phyloP scores from a whole-genome alignment of 176 grass and related monocot species.

The Sorghum bicolor region Sorghum_bicolor_NCBIv3 NC_012870.2:69790001-69790500 shows the following conservation, averaged over 20 bases:
- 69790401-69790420: conserved; percentile 73
- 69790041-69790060: neutral
- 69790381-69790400: conserved; percentile 52
- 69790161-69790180: conserved; percentile 61
- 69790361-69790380: conserved; percentile 74
- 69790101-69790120: neutral
- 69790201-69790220: conserved; percentile 72
- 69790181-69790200: conserved; percentile 74
- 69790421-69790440: neutral
- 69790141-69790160: neutral
- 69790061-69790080: neutral
- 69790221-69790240: conserved; percentile 82
- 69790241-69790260: neutral
- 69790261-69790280: neutral
- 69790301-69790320: neutral
- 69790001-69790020: neutral
- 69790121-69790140: neutral
- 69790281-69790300: neutral
- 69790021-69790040: neutral
- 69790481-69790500: neutral
- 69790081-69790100: neutral
- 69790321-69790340: conserved; percentile 6
- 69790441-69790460: neutral
- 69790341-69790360: conserved; percentile 53
- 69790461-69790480: neutral